A percentile compares a stretch with the other conserved stretches of the same genome.
Evolutionary conservation across 2,329 filamentous ascomycete species (phyloP).

Genomic region (Endocalyx cinctus): DNA sequence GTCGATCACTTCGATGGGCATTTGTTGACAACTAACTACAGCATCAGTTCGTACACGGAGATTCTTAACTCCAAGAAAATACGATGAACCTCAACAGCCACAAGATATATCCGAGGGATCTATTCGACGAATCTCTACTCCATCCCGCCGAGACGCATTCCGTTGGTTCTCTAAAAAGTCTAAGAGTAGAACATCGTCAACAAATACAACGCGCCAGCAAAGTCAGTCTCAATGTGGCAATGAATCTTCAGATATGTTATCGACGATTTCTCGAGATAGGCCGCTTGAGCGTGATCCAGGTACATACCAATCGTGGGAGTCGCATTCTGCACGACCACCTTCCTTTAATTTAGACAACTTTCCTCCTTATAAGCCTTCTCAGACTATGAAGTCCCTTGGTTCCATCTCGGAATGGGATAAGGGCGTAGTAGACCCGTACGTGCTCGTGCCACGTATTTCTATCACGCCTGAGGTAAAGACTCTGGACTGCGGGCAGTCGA

Average conservation of each 20-base stretch:
- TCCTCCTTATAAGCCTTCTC: neutral
- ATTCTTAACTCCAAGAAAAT: slow-evolving; percentile 10
- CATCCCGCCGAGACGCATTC: slow-evolving; percentile 14
- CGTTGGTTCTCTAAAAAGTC: slow-evolving; percentile 23
- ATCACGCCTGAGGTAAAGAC: slow-evolving; percentile 38
- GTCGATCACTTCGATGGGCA: neutral
- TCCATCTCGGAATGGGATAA: slow-evolving; percentile 22
- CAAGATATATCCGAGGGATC: neutral
- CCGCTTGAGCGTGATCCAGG: neutral
- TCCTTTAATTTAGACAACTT: slow-evolving; percentile 9
- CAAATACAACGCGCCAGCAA: slow-evolving; percentile 15
- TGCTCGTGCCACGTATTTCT: slow-evolving; percentile 38
- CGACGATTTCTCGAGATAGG: slow-evolving; percentile 1
- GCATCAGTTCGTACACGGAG: slow-evolving; percentile 5
- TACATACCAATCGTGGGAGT: too few relatives aligned
- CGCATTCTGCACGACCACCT: too few relatives aligned
- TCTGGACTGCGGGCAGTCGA: slow-evolving; percentile 27
- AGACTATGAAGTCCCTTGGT: neutral
- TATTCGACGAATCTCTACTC: slow-evolving; percentile 11
- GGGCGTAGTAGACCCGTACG: slow-evolving; percentile 18
- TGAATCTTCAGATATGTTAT: slow-evolving; percentile 14
- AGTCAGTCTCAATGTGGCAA: slow-evolving; percentile 10
- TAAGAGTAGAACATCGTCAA: slow-evolving; percentile 16
- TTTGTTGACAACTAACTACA: slow-evolving; percentile 4
- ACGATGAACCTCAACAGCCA: slow-evolving; percentile 4